Base-by-base conservation (phyloP, 176 grass and related monocot species). In the Aegilops bicornis region DNA sequence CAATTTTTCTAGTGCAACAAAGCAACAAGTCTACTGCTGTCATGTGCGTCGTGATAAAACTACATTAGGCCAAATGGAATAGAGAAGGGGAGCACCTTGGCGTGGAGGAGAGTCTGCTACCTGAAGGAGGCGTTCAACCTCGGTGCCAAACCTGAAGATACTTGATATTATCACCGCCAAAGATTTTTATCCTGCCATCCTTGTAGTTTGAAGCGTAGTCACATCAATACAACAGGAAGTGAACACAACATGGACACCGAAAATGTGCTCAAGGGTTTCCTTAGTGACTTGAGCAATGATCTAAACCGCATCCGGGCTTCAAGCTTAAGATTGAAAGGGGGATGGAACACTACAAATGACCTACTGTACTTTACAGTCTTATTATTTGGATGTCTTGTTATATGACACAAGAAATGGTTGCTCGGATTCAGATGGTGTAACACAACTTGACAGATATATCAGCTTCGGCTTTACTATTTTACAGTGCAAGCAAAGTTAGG, bases 131-230 rank as follows among this genome's bases (percentile, higher is more conserved):
- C 5, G 36, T 5, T 37, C 36, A 7, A 5, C 6, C 36, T 37
- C 36, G 33, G 25, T 69, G 82, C 3, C 64, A 66, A 77, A 98
- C 96, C 96, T 98, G 91, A 86, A 98, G 32, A 80, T 94, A 87
- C 84, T 98, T 98, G 82, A 98, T 95, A 59, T 95, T 94, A 79
- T 98, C 93, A 19, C 93, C 96, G 69, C 96, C 96, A 73, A 95
- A 88, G 58, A 98, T 79, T 79, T 98, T 95, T 84, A 98, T 95
- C 89, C 93, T 92, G 59, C 96, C 96, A 82, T 98, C 96, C 89
- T 93, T 98, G 84, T 72, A 88, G 35, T 31, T 89, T 12, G 52
- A 76, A 29, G 71, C 17, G n/a, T 8, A 10, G 74, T 86, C 19
- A 82, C 50, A 5, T 77, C 4, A 20, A 83, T 4, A 12, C 7